phyloP scores from a whole-genome alignment of 208 protist genomes.

The Trypanosoma mega region DNA sequence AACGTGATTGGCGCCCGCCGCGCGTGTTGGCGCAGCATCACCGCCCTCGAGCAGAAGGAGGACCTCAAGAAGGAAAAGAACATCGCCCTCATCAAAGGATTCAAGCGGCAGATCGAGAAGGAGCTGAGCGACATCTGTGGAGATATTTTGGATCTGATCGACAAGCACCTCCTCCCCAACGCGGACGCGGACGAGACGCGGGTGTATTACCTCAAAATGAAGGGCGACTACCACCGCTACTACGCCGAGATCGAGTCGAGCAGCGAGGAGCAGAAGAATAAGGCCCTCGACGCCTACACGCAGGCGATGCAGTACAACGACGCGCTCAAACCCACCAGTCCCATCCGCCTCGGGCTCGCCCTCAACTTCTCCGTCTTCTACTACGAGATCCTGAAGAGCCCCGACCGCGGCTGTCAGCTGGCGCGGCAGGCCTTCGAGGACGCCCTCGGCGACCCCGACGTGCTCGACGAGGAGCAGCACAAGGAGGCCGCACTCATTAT shows the following conservation, averaged over 20 bases:
- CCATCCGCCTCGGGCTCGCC: conserved; percentile 98
- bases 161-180: conserved; percentile 94
- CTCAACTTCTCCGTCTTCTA: conserved; percentile 99
- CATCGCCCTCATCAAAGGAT: conserved; percentile 92
- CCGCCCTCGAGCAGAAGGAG: conserved; percentile 96
- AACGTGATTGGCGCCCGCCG: conserved; percentile 99
- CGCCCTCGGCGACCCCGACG: conserved; percentile 96
- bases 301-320: conserved; percentile 81
- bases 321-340: conserved; percentile 91
- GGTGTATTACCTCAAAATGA: conserved; percentile 96
- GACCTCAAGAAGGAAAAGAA: conserved; percentile 89
- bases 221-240: conserved; percentile 97
- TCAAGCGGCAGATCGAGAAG: conserved; percentile 96
- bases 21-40: conserved; percentile 98
- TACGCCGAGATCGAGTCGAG: conserved; percentile 93
- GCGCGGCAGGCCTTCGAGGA: conserved; percentile 98
- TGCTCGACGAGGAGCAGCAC: conserved; percentile 97
- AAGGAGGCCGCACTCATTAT: conserved; percentile 99
- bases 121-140: conserved; percentile 97
- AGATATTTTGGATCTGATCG: conserved; percentile 96
- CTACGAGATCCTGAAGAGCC: conserved; percentile 99
- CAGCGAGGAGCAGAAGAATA: conserved; percentile 83
- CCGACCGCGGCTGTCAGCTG: conserved; percentile 95
- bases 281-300: conserved; percentile 89
- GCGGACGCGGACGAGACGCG: conserved; percentile 81